Evolutionary conservation across 345 rosid species (phyloP).

Genomic region (Hibiscus mutabilis): DNA sequence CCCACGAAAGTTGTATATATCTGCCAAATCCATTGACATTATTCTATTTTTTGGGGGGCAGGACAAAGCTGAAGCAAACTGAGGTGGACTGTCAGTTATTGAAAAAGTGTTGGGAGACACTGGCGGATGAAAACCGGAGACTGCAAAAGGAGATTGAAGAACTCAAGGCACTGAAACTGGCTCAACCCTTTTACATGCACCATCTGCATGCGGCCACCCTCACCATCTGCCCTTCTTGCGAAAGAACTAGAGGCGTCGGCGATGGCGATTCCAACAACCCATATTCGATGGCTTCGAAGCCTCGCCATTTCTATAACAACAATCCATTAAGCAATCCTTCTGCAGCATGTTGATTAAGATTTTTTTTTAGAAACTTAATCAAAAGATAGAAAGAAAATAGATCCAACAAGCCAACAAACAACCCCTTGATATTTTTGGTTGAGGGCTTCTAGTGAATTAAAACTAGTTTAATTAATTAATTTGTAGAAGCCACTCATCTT

Average conservation of each 20-base stretch:
- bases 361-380: neutral
- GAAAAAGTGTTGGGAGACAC: slow-evolving; percentile 80
- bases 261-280: slow-evolving; percentile 33
- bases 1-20: neutral
- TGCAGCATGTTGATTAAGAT: slow-evolving; percentile 58
- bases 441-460: slow-evolving; percentile 48
- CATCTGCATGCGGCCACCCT: slow-evolving; percentile 65
- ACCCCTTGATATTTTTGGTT: slow-evolving; percentile 60
- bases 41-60: slow-evolving; percentile 12
- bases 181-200: slow-evolving; percentile 65
- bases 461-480: slow-evolving; percentile 27
- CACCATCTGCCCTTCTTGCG: slow-evolving; percentile 72
- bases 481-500: slow-evolving; percentile 32
- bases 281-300: slow-evolving; percentile 46
- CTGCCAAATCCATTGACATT: neutral
- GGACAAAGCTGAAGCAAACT: slow-evolving; percentile 98
- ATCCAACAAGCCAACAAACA: slow-evolving; percentile 21
- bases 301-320: slow-evolving; percentile 47
- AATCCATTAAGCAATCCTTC: slow-evolving; percentile 73
- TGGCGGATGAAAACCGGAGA: slow-evolving; percentile 88
- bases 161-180: slow-evolving; percentile 48
- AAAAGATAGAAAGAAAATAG: slow-evolving; percentile 7
- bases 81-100: slow-evolving; percentile 88
- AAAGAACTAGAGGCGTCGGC: slow-evolving; percentile 44
- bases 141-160: slow-evolving; percentile 88